Percentiles rank a stretch among this genome's conserved stretches.
Conservation (phyloP, 495 filamentous ascomycete species). For the Neurospora discreta region DNA sequence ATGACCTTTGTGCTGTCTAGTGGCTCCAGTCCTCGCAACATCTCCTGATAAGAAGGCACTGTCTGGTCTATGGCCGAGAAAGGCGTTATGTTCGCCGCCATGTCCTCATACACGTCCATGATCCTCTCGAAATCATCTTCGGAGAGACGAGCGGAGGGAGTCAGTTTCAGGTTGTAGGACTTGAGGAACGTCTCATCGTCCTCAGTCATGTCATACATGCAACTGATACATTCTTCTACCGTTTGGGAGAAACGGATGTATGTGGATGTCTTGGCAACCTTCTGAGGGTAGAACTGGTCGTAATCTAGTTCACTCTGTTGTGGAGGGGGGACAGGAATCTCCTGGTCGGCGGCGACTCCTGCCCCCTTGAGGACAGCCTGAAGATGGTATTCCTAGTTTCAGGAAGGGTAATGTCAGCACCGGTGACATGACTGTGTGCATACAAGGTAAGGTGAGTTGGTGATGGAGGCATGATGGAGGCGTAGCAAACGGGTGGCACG, state of each 20-base stretch:
- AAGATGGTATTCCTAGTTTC: conserved; percentile 86
- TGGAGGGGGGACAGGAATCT: conserved; percentile 76
- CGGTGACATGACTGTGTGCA: neutral
- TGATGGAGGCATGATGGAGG: conserved; percentile 14
- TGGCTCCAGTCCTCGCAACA: conserved; percentile 67
- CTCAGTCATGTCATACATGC: conserved; percentile 82
- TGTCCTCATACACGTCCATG: conserved; percentile 92
- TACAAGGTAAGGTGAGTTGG: conserved; percentile 19
- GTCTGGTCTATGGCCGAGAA: conserved; percentile 83
- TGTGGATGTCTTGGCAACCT: conserved; percentile 71
- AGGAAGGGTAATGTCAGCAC: conserved; percentile 22
- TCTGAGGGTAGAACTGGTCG: conserved; percentile 72
- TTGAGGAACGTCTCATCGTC: conserved; percentile 81
- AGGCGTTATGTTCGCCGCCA: conserved; percentile 66
- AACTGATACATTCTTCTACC: conserved; percentile 79
- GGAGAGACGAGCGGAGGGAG: conserved; percentile 53
- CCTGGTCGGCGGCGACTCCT: conserved; percentile 54
- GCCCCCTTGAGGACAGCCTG: conserved; percentile 82
- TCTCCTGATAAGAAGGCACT: conserved; percentile 66
- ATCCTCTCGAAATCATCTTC: conserved; percentile 88
- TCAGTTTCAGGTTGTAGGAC: conserved; percentile 66
- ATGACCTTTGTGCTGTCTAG: conserved; percentile 51
- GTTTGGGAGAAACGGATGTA: conserved; percentile 98
- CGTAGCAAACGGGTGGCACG: conserved; percentile 33
- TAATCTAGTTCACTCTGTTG: conserved; percentile 72